Evolutionary conservation across 2,329 filamentous ascomycete genomes (phyloP), one percentile per base, ranked within the genome.

Genomic region (Whalleya microplaca): DNA sequence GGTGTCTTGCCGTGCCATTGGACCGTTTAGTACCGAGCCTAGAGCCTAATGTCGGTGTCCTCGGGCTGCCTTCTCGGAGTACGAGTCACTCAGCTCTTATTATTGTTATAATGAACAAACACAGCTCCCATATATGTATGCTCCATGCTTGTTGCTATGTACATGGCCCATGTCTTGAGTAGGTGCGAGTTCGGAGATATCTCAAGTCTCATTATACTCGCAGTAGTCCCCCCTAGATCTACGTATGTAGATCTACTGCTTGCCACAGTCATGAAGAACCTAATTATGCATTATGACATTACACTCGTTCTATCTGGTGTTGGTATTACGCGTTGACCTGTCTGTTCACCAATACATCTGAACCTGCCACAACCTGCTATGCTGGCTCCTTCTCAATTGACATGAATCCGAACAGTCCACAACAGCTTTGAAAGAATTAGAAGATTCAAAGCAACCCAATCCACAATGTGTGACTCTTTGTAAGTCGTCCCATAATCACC

Each of bases 1-100:
- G 10, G 14, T 29, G 6, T 7, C 32, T 37, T 14, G 32, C 14
- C 14, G 5, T 37, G 8, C 14, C 18, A 51, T 21, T 51, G 14
- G 41, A 37, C 21, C 45, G 40, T 44, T 51, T 44, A 43, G 51
- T 8, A 21, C 46, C 51, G 54, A 45, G 19, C 40, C 53, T 61
- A 62, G 54, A 45, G 19, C 40, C 53, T 61, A 62, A 58, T 59
- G 54, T 64, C 57, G 58, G 60, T 50, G 21, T 52, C 60, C 10
- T 59, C 48, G 50, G 51, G 12, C 37, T 6, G 16, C 23, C 32
- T 51, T 27, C 41, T 63, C 55, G 55, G 53, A 56, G 9, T 57
- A 59, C 54, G 47, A 49, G 59, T 55, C 48, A 14, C 40, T 29
- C 48, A 19, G 29, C 5, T 48, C 18, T 21, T n/a, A n/a, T n/a